These are phyloP conservation scores for Pisolithus sp. DNA, from an alignment of 768 basidiomycete genomes.

Conservation along the genomic window DNA sequence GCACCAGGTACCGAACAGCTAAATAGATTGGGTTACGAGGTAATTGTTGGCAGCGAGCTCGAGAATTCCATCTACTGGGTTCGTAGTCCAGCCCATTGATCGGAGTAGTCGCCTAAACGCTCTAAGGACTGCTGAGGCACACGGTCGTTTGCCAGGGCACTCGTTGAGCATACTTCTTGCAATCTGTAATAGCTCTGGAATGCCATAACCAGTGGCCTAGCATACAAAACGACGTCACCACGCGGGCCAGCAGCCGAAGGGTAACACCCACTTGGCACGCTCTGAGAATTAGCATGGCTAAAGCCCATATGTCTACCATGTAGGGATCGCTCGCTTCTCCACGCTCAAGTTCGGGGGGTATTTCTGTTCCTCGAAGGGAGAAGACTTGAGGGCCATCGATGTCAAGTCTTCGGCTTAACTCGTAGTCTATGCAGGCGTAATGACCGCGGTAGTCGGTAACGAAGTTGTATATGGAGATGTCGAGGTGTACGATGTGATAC, in stretches of 20 bases:
- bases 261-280: constrained; percentile 50
- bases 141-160: constrained; percentile 46
- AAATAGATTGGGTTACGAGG: no score
- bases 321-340: constrained; percentile 50
- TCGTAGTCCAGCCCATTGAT: background rate
- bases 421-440: constrained; percentile 73
- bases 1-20: no score
- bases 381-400: constrained; percentile 32
- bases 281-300: constrained; percentile 57
- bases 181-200: constrained; percentile 55
- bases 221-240: constrained; percentile 4
- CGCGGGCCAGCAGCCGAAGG: background rate
- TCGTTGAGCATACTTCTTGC: constrained; percentile 55
- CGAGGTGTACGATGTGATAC: constrained; percentile 60
- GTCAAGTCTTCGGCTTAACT: constrained; percentile 53
- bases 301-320: constrained; percentile 70
- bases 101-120: constrained; percentile 31
- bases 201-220: constrained; percentile 49
- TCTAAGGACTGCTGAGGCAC: constrained; percentile 39
- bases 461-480: constrained; percentile 65
- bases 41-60: no score
- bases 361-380: constrained; percentile 51
- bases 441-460: constrained; percentile 57
- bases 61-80: no score
- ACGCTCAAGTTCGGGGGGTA: constrained; percentile 63